Evolutionary conservation across 345 rosid species (phyloP).

Genomic region (Litchi chinensis): DNA sequence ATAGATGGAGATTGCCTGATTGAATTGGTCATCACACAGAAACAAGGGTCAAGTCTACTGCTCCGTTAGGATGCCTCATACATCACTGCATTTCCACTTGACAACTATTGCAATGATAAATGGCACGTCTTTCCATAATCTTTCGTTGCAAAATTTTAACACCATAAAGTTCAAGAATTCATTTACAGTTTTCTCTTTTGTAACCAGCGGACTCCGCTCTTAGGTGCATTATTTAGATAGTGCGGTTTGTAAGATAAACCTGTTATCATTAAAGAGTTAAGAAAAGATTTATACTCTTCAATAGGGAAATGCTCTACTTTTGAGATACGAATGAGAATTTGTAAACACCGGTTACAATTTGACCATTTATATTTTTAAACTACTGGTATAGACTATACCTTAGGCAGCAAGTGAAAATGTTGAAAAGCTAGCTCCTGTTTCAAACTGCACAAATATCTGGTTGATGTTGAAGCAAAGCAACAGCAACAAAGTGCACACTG

Average conservation of each 20-base stretch:
- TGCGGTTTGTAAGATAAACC: neutral
- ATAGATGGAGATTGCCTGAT: too few relatives aligned
- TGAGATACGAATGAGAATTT: neutral
- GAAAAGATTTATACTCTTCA: neutral
- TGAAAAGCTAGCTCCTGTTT: neutral
- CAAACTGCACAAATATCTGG: neutral
- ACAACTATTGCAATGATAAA: too few relatives aligned
- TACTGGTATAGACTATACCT: neutral
- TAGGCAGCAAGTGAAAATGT: neutral
- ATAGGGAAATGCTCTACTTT: neutral
- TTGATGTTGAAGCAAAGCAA: neutral
- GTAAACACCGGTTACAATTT: neutral
- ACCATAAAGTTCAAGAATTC: neutral
- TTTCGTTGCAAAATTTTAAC: neutral
- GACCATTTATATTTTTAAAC: neutral
- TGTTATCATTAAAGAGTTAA: too few relatives aligned
- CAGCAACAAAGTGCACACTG: neutral
- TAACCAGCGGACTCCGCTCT: neutral
- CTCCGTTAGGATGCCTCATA: too few relatives aligned
- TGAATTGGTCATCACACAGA: too few relatives aligned
- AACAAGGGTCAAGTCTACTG: too few relatives aligned
- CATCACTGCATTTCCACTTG: too few relatives aligned
- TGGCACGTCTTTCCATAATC: too few relatives aligned
- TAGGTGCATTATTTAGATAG: neutral
- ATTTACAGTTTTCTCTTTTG: neutral